Conservation (phyloP, 306 rosid species). For the Oemleria cerasiformis region DNA sequence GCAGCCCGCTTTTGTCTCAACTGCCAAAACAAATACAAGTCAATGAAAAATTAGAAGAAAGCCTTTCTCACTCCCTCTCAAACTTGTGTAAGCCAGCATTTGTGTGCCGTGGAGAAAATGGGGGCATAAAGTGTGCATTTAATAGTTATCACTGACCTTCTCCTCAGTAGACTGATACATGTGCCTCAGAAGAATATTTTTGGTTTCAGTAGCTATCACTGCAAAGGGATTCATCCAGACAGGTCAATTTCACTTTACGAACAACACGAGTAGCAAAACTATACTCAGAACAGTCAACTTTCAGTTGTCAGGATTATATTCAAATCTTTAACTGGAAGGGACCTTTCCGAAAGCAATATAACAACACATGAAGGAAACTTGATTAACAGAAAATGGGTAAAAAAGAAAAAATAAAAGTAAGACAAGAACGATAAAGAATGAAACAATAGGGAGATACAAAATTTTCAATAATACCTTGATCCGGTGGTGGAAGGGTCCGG, state of each 20-base stretch:
- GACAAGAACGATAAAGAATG: background rate
- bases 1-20: constrained; percentile 78
- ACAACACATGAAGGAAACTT: background rate
- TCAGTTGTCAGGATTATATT: background rate
- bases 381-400: background rate
- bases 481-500: constrained; percentile 78
- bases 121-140: background rate
- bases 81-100: background rate
- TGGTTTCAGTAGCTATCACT: constrained; percentile 79
- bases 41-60: constrained; percentile 14
- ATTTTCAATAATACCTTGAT: constrained; percentile 61
- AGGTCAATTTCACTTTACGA: constrained; percentile 16
- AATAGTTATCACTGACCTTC: constrained; percentile 33
- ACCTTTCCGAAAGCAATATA: background rate
- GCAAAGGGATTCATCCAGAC: constrained; percentile 29
- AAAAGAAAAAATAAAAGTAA: background rate
- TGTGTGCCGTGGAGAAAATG: background rate
- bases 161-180: constrained; percentile 66
- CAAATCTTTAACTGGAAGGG: background rate
- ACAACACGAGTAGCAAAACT: background rate
- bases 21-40: constrained; percentile 42
- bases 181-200: constrained; percentile 75
- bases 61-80: background rate
- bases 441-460: constrained; percentile 2
- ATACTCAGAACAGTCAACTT: background rate